Base-by-base conservation (phyloP, 768 basidiomycete genomes). In the Hericium erinaceus region DNA sequence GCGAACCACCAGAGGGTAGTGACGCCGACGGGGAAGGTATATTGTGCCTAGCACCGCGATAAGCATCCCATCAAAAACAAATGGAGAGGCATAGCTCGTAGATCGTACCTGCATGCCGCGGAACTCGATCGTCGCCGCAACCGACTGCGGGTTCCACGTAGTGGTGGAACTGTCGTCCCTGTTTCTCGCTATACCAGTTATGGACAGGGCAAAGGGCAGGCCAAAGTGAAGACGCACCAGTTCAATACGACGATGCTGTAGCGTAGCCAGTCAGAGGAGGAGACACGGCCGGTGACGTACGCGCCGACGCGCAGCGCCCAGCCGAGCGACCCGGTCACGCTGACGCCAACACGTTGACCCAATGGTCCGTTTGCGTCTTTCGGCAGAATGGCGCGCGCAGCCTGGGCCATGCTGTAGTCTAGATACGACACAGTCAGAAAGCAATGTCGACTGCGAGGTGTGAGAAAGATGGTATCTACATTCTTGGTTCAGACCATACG, bases 221-320 rank as follows among this genome's bases (percentile, higher is more conserved):
- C 12, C 26, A 20, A 15, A 51, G 11, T 18, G 26, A 13, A 22
- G 3, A 60, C 70, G 13, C 50, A 69, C 72, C 83, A 84, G 68
- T 90, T 89, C 61, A 90, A 61, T 2, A 89, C 88, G 8, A 89
- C 87, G 41, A 89, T 66, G 0, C 83, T 83, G 68, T 87, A 89
- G 46, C 84, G 76, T 22, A 73, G 65, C 81, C 78, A 84, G 59
- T 87, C 85, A 2, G 69, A 64, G 1, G 82, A 70, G 8, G 70
- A 77, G 1, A 72, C 74, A 11, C 87, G 75, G 0, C 71, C 69
- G 0, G 87, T 87, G 9, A 84, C 80, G 56, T 78, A 89, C 4
- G 85, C 87, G 5, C 77, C 75, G 2, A 85, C 87, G 16, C 74
- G 66, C 4, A 89, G 75, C 0, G 80, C 80, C 81, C 79, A 83